These are phyloP conservation scores for Rosa lucieae DNA, from an alignment of 306 rosid species.

Conservation along the genomic window DNA sequence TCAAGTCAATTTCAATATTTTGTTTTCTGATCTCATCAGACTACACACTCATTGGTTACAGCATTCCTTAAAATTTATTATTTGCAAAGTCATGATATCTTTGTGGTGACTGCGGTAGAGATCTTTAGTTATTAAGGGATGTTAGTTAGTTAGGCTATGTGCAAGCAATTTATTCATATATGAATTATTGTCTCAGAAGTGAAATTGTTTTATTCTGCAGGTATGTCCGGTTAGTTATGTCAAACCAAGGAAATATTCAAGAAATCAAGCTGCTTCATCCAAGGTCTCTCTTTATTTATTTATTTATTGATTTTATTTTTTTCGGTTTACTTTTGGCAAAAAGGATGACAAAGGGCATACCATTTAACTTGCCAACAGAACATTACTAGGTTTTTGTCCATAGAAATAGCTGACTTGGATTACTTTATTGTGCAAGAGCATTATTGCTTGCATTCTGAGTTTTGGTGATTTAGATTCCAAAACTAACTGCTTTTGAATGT, in stretches of 20 bases:
- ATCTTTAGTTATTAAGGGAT: neutral
- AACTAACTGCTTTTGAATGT: too few relatives aligned
- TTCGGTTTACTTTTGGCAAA: conserved; percentile 13
- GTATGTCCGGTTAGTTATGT: conserved; percentile 77
- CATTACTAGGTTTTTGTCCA: too few relatives aligned
- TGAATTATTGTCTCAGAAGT: neutral
- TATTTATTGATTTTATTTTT: neutral
- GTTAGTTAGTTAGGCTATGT: neutral
- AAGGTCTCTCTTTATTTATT: conserved; percentile 39
- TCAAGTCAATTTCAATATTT: neutral
- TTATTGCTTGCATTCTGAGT: too few relatives aligned
- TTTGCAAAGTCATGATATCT: neutral
- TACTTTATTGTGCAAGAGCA: too few relatives aligned
- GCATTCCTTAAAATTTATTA: neutral
- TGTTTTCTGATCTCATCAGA: neutral
- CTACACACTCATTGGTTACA: neutral
- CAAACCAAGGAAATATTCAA: conserved; percentile 58
- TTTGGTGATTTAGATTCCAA: too few relatives aligned
- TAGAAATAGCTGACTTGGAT: too few relatives aligned
- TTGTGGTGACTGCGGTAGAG: neutral
- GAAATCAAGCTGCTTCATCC: conserved; percentile 70
- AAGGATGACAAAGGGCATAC: neutral
- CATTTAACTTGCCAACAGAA: too few relatives aligned
- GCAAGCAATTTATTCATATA: neutral
- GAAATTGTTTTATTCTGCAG: conserved; percentile 39